phyloP scores from a whole-genome alignment of 192 early-diverging fungal species.

The Coemansia sp. region DNA sequence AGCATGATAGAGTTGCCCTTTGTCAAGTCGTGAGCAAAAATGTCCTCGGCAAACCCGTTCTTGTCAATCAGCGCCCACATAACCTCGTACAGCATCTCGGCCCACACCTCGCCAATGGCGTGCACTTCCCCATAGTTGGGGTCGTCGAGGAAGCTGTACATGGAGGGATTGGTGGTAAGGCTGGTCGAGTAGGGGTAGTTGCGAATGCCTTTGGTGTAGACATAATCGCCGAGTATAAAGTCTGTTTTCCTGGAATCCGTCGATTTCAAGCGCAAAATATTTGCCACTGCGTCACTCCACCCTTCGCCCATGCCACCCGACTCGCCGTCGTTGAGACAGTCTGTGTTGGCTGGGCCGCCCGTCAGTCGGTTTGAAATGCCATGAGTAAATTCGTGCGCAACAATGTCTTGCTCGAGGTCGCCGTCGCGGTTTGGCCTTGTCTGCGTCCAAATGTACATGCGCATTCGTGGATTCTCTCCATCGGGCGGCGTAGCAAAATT shows the following conservation, averaged over 20 bases:
- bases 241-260: conserved; percentile 50
- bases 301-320: conserved; percentile 94
- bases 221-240: conserved; percentile 26
- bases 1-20: conserved; percentile 57
- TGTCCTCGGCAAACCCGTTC: conserved; percentile 26
- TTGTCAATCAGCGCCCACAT: conserved; percentile 58
- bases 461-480: conserved; percentile 85
- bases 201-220: conserved; percentile 46
- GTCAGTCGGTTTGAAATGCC: conserved; percentile 89
- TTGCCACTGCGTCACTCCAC: conserved; percentile 93
- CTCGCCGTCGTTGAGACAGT: conserved; percentile 86
- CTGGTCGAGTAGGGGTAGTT: conserved; percentile 49
- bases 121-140: conserved; percentile 51
- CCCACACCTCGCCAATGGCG: conserved; percentile 62
- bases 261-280: conserved; percentile 65
- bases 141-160: conserved; percentile 38
- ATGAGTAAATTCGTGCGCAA: conserved; percentile 93
- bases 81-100: conserved; percentile 59
- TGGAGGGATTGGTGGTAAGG: conserved; percentile 30
- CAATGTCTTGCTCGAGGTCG: conserved; percentile 87
- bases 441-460: conserved; percentile 93
- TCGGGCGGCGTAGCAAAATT: conserved; percentile 96
- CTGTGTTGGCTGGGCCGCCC: conserved; percentile 86
- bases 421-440: conserved; percentile 75
- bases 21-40: conserved; percentile 33